Base-by-base conservation (phyloP, 163 green algal species). In the Scenedesmus sp. region DNA sequence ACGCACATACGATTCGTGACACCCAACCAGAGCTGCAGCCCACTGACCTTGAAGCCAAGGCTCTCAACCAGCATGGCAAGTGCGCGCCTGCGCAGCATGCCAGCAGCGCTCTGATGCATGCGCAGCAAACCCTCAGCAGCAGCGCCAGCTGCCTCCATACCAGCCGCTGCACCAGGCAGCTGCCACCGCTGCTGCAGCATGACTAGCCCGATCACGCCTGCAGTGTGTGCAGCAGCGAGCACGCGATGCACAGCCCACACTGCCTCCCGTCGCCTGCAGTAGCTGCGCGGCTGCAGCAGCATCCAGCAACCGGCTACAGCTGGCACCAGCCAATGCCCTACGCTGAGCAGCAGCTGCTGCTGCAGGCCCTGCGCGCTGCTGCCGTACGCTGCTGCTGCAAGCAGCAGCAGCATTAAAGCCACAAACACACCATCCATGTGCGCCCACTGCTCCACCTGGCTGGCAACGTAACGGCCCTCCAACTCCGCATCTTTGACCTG, bases 31-130 rank as follows among this genome's bases (percentile, higher is more conserved):
- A 55, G 62, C 46, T 60, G 57, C 66, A 64, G 70, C 23, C 10
- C 34, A 15, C 88, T 6, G 62, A 92, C 88, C 88, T 87, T 92
- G 56, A 88, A 88, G 18, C 88, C 88, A 3, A 92, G 56, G 18
- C 15, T 67, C 23, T 92, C 88, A n/a, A 74, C 79, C 88, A 88
- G 46, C 60, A 87, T 83, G 1, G 60, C 26, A 2, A 92, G 23
- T 12, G 77, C 88, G 12, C 52, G 7, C 18, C 87, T 70, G 23
- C 60, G 73, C 70, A 86, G 55, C 20, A 91, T 18, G 8, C 52
- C 87, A n/a, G 34, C 55, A 60, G 86, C 13, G 4, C 20, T 10
- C 56, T 23, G 16, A 15, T 91, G 57, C 87, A 91, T 18, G 23
- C 56, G 52, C 52, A 60, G 54, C 86, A 55, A 70, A 57, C 16